Evolutionary conservation across 805 yeast species (phyloP).

Genomic region (Nakazawaea molendinolei): DNA sequence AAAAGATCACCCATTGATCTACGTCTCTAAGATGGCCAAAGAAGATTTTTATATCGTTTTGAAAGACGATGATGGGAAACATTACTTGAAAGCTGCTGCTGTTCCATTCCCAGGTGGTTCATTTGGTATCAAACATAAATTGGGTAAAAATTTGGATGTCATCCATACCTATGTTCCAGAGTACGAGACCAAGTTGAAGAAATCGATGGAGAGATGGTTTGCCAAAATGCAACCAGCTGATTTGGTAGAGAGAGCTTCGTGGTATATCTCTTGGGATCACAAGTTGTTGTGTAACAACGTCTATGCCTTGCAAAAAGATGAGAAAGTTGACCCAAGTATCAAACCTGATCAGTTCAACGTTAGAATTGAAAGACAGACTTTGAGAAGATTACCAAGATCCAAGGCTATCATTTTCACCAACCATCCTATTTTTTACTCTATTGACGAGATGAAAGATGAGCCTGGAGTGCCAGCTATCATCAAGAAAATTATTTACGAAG

Average conservation of each 20-base stretch:
- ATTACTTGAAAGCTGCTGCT: slow-evolving; percentile 65
- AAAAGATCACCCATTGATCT: slow-evolving; percentile 56
- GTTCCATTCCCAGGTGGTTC: slow-evolving; percentile 80
- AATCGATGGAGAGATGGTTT: slow-evolving; percentile 72
- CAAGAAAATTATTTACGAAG: slow-evolving; percentile 57
- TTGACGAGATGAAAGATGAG: slow-evolving; percentile 78
- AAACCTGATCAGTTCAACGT: slow-evolving; percentile 52
- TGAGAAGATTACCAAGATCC: slow-evolving; percentile 59
- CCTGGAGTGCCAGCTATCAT: slow-evolving; percentile 66
- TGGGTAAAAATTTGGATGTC: slow-evolving; percentile 55
- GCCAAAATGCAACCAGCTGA: slow-evolving; percentile 50
- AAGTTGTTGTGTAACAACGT: slow-evolving; percentile 50
- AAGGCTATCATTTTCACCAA: slow-evolving; percentile 66
- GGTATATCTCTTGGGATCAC: slow-evolving; percentile 73
- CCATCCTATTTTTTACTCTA: slow-evolving; percentile 71
- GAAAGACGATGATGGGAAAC: slow-evolving; percentile 43
- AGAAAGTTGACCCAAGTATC: slow-evolving; percentile 37
- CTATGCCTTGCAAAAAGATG: slow-evolving; percentile 40
- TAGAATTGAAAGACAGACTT: slow-evolving; percentile 68
- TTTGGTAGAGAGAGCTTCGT: slow-evolving; percentile 69
- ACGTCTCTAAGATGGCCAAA: slow-evolving; percentile 63
- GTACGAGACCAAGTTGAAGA: slow-evolving; percentile 56
- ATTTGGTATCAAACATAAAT: slow-evolving; percentile 52
- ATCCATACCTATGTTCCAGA: slow-evolving; percentile 69
- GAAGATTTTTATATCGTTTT: slow-evolving; percentile 67